These are phyloP conservation scores for Emergomyces orientalis DNA, from an alignment of 2,329 filamentous ascomycete genomes.

Conservation along the genomic window DNA sequence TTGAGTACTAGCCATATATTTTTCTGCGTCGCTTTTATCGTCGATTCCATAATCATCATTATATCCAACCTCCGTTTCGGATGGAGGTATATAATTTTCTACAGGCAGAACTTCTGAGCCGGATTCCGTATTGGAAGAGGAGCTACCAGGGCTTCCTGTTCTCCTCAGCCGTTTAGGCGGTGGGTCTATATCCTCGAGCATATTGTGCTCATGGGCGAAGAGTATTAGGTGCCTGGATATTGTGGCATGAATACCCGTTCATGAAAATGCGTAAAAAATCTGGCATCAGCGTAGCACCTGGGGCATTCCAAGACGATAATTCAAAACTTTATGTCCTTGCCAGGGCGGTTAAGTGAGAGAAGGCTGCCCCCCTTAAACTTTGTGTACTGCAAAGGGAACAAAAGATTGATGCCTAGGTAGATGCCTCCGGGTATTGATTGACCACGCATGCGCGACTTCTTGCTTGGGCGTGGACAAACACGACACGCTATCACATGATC, in stretches of 20 bases:
- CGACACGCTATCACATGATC: slow-evolving; percentile 3
- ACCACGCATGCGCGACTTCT: not conserved
- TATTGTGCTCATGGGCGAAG: not conserved
- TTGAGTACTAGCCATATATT: slow-evolving; percentile 30
- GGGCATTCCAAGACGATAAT: not conserved
- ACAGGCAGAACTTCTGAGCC: slow-evolving; percentile 29
- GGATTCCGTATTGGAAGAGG: slow-evolving; percentile 8
- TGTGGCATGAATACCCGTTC: not conserved
- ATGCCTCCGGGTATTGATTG: not conserved
- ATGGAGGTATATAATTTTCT: not conserved
- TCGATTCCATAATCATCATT: slow-evolving; percentile 15
- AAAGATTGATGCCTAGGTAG: too few relatives aligned
- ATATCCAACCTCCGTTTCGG: not conserved
- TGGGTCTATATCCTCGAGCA: slow-evolving; percentile 1
- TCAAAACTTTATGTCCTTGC: not conserved
- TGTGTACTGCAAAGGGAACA: not conserved
- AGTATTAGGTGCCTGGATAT: not conserved
- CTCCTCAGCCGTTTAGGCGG: slow-evolving; percentile 25
- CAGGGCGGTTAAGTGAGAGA: not conserved
- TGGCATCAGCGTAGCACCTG: not conserved
- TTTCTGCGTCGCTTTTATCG: slow-evolving; percentile 28
- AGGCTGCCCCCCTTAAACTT: not conserved
- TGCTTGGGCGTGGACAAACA: not conserved
- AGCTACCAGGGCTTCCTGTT: slow-evolving; percentile 13
- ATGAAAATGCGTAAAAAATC: not conserved